Percentiles rank a stretch among this genome's conserved stretches.
These are phyloP conservation scores for Agrostemma githago DNA, from an alignment of 148 eudicot genomes.

Conservation along the genomic window DNA sequence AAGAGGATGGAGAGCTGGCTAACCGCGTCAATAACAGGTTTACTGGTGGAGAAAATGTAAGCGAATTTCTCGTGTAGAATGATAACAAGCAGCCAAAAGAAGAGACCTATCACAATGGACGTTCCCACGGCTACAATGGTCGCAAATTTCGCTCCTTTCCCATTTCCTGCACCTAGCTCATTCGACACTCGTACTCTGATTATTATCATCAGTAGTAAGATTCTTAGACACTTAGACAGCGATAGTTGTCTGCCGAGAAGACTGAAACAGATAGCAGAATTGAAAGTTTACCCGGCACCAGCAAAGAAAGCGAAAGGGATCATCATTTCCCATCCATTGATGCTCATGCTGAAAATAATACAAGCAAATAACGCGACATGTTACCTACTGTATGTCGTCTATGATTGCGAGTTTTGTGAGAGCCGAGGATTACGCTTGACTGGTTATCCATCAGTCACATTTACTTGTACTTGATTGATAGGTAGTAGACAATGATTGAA, in stretches of 20 bases:
- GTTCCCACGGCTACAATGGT: conserved; percentile 42
- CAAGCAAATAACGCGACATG: not conserved
- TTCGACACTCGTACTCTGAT: conserved; percentile 57
- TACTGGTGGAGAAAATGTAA: conserved; percentile 42
- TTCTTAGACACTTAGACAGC: not conserved
- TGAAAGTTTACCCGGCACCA: conserved; percentile 39
- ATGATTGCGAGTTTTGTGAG: not conserved
- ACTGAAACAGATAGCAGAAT: not conserved
- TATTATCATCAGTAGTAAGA: not conserved
- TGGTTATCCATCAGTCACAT: not conserved
- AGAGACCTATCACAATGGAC: conserved; percentile 41
- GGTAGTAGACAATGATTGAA: not conserved
- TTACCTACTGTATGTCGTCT: not conserved
- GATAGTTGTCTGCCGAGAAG: not conserved
- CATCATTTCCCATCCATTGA: conserved; percentile 65
- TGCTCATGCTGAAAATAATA: conserved; percentile 39
- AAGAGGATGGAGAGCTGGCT: conserved; percentile 41
- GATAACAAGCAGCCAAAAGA: conserved; percentile 41
- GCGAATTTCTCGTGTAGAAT: conserved; percentile 44
- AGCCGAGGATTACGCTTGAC: not conserved
- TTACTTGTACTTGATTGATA: not conserved
- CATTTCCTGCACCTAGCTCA: conserved; percentile 64
- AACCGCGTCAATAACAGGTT: conserved; percentile 39
- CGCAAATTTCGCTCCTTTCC: conserved; percentile 63
- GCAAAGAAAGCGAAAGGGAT: conserved; percentile 66